These are phyloP conservation scores for Phytophthora citricola DNA, from an alignment of 352 stramenopile genomes.

Conservation along the genomic window DNA sequence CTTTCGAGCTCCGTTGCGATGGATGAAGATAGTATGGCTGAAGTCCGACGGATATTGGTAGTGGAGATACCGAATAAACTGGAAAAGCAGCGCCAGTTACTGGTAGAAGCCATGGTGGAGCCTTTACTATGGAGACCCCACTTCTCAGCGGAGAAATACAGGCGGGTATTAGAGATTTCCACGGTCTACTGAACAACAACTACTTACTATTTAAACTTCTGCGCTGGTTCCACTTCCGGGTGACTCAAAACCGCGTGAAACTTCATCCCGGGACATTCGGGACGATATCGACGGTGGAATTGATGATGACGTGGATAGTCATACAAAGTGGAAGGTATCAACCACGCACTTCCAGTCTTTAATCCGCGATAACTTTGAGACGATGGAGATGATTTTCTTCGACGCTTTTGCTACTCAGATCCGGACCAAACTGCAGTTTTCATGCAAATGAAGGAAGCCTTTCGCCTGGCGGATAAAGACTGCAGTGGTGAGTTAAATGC, in stretches of 20 bases:
- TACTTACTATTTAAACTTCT: slow-evolving; percentile 84
- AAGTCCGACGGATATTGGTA: slow-evolving; percentile 66
- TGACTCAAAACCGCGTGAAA: slow-evolving; percentile 52
- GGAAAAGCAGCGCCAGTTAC: slow-evolving; percentile 62
- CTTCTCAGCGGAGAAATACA: slow-evolving; percentile 84
- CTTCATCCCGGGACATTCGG: slow-evolving; percentile 61
- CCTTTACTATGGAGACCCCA: slow-evolving; percentile 70
- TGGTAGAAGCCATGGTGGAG: slow-evolving; percentile 69
- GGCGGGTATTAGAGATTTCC: slow-evolving; percentile 64
- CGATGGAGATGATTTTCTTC: slow-evolving; percentile 74
- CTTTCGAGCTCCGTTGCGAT: slow-evolving; percentile 60
- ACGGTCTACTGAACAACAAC: slow-evolving; percentile 84
- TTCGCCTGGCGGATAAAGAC: slow-evolving; percentile 79
- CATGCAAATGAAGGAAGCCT: slow-evolving; percentile 90
- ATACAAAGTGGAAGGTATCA: slow-evolving; percentile 59
- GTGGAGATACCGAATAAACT: slow-evolving; percentile 63
- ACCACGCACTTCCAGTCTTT: slow-evolving; percentile 59
- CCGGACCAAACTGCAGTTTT: slow-evolving; percentile 84
- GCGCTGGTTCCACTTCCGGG: slow-evolving; percentile 77
- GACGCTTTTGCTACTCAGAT: slow-evolving; percentile 76
- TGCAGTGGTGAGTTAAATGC: slow-evolving; percentile 85
- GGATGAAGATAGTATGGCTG: slow-evolving; percentile 55
- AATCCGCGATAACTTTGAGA: slow-evolving; percentile 74
- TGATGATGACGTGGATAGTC: slow-evolving; percentile 11
- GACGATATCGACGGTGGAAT: slow-evolving; percentile 21